Percentiles rank a stretch among this genome's conserved stretches.
These are phyloP conservation scores for Ogataea naganishii DNA, from an alignment of 805 yeast species.

Conservation along the genomic window DNA sequence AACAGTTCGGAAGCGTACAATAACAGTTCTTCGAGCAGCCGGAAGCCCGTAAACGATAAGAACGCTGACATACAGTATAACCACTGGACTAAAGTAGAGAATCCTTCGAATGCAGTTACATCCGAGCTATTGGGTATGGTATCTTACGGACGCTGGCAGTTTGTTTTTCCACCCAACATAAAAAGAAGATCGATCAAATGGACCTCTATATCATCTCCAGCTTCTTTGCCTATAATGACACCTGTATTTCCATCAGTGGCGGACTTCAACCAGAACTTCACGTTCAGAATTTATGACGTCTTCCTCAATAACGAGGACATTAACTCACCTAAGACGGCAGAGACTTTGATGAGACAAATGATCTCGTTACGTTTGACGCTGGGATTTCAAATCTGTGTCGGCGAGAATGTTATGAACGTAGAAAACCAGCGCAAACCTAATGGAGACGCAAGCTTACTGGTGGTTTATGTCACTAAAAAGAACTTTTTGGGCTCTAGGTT, in stretches of 20 bases:
- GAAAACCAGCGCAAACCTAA: constrained; percentile 53
- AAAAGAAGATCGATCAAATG: constrained; percentile 71
- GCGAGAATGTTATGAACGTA: constrained; percentile 53
- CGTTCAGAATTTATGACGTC: constrained; percentile 78
- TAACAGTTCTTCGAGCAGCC: constrained; percentile 2
- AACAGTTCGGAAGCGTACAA: constrained; percentile 2
- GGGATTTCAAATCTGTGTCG: constrained; percentile 88
- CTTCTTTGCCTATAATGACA: constrained; percentile 79
- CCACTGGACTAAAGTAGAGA: constrained; percentile 57
- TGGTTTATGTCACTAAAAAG: constrained; percentile 42
- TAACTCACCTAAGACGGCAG: constrained; percentile 39
- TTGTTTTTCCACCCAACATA: constrained; percentile 72
- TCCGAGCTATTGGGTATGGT: constrained; percentile 45
- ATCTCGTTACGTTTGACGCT: constrained; percentile 69
- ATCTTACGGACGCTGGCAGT: constrained; percentile 83
- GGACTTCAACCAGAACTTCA: constrained; percentile 65
- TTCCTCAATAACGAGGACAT: constrained; percentile 53
- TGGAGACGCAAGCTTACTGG: constrained; percentile 44
- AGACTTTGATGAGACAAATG: constrained; percentile 76
- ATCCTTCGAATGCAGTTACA: constrained; percentile 67
- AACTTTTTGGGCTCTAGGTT: constrained; percentile 50
- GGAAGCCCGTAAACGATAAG: too few species aligned
- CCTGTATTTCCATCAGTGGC: constrained; percentile 63
- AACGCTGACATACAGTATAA: constrained; percentile 15
- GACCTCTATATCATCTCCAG: constrained; percentile 91